Percentiles rank a stretch among this genome's conserved stretches.
Conservation (phyloP, 139 green algal genomes). For the Eudorina sp. region DNA sequence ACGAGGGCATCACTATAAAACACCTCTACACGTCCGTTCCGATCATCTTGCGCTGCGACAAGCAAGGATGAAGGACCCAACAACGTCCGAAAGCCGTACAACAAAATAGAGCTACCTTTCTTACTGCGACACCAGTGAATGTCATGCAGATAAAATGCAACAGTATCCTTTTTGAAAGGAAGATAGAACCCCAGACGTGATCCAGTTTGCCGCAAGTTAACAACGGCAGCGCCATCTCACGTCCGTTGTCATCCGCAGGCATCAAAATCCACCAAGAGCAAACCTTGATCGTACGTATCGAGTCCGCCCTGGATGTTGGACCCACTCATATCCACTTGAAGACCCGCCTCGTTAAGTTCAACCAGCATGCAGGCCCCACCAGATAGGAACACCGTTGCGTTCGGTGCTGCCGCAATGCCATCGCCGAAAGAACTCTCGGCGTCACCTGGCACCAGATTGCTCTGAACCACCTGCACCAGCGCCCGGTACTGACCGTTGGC, state of each 20-base stretch:
- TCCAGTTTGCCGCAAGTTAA: too few relatives aligned
- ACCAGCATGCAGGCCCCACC: background rate
- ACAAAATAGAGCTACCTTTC: too few relatives aligned
- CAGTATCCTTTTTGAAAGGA: too few relatives aligned
- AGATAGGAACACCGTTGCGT: background rate
- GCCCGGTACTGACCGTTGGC: constrained; percentile 54
- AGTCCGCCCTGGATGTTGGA: background rate
- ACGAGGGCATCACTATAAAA: too few relatives aligned
- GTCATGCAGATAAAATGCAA: too few relatives aligned
- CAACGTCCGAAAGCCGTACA: too few relatives aligned
- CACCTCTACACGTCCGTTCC: too few relatives aligned
- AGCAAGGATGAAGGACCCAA: too few relatives aligned
- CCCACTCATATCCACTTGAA: background rate
- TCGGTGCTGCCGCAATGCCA: background rate
- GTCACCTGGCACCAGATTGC: background rate
- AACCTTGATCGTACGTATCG: background rate
- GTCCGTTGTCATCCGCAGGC: constrained; percentile 17
- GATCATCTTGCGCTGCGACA: too few relatives aligned
- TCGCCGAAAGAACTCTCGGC: background rate
- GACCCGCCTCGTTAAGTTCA: background rate
- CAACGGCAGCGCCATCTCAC: too few relatives aligned
- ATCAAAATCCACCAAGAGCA: constrained; percentile 31
- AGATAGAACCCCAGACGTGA: too few relatives aligned
- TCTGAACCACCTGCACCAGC: background rate
- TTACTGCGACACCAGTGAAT: too few relatives aligned